Evolutionary conservation across 805 yeast genomes (phyloP), one percentile per base, ranked within the genome.

Genomic region (Wickerhamiella occidentalis): DNA sequence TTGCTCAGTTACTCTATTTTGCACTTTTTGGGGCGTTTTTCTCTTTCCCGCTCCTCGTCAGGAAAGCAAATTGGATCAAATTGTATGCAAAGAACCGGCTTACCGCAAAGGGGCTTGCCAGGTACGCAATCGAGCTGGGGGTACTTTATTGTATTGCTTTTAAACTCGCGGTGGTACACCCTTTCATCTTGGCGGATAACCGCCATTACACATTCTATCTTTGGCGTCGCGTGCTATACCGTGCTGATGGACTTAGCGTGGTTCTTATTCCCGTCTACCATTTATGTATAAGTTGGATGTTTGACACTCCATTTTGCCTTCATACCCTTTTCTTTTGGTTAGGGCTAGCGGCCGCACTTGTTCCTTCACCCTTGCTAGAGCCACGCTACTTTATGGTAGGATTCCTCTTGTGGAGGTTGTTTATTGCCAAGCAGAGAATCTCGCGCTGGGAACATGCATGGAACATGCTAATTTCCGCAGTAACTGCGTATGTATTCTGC

Each of bases 311-410:
- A 48, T 19, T 53, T 51, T 44, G 23, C 28, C 15, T 36, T 28
- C 42, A 44, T 7, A 52, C 54, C 11, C 40, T 76, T 4, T 74
- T 79, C 0, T 79, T 72, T 52, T 48, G 78, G 1, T 63, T 65
- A 0, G 80, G 87, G 40, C 69, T 77, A 0, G 57, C 71, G 1
- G 62, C 77, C 5, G 82, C 92, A 0, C 69, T 92, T 18, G 75
- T 83, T 0, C 96, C 97, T 18, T 80, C 96, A 0, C 98, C 97
- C 4, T 69, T 92, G 55, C 80, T 92, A 59, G 98, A 92, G 64
- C 95, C 96, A 45, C 75, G 98, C 51, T 92, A 92, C 63, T 92
- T 82, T 63, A 84, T 90, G 45, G 58, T 86, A 4, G 96, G 97
- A 3, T 79, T 76, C 60, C 62, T 83, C 11, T 64, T 87, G 36